Evolutionary conservation across 2,329 filamentous ascomycete genomes (phyloP).

Genomic region (Xylaria sp.): DNA sequence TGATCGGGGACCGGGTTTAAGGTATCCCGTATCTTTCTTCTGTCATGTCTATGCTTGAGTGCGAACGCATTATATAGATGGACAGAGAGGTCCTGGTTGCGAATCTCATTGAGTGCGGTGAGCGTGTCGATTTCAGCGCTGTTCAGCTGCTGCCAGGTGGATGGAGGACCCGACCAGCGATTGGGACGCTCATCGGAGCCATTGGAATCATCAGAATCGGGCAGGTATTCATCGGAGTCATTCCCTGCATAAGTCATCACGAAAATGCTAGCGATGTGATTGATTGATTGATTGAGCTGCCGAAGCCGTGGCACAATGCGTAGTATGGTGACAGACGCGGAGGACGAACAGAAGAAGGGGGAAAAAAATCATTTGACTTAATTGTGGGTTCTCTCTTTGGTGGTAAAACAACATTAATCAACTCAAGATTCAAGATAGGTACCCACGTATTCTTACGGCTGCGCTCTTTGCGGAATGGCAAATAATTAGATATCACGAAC

Average conservation of each 20-base stretch:
- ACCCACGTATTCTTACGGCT: too few relatives aligned
- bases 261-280: neutral
- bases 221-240: slow-evolving; percentile 32
- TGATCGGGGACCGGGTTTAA: slow-evolving; percentile 36
- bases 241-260: slow-evolving; percentile 28
- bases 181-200: slow-evolving; percentile 64
- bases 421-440: too few relatives aligned
- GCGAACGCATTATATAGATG: slow-evolving; percentile 82
- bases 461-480: too few relatives aligned
- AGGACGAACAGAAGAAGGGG: neutral
- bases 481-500: neutral
- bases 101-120: slow-evolving; percentile 65
- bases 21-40: slow-evolving; percentile 10
- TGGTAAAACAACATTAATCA: too few relatives aligned
- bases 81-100: slow-evolving; percentile 70
- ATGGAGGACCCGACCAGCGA: slow-evolving; percentile 69
- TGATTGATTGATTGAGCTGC: slow-evolving; percentile 1
- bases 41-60: slow-evolving; percentile 58
- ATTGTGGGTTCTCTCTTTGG: slow-evolving; percentile 14
- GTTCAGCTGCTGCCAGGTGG: slow-evolving; percentile 71
- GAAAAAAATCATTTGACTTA: neutral
- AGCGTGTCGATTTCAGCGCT: slow-evolving; percentile 66
- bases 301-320: neutral
- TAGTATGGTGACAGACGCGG: neutral
- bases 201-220: slow-evolving; percentile 50